phyloP scores from a whole-genome alignment of 176 grass and related monocot species.

The Bothriochloa decipiens region DNA sequence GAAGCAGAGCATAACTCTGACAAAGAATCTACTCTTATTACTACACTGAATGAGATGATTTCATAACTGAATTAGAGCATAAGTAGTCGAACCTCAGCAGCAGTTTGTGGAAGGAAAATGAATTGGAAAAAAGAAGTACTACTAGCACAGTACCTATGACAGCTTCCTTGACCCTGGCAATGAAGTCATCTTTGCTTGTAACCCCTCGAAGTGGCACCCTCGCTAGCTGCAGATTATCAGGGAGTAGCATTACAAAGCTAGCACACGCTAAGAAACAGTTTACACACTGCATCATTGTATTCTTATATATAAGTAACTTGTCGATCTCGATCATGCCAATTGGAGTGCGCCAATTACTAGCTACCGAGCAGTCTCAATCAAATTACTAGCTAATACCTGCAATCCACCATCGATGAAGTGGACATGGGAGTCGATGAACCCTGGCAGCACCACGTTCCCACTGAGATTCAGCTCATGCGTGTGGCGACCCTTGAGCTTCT shows the following conservation, averaged over 20 bases:
- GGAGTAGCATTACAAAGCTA: conserved; percentile 18
- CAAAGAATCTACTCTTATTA: not conserved
- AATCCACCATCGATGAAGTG: conserved; percentile 79
- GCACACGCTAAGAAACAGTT: not conserved
- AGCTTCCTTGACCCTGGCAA: conserved; percentile 61
- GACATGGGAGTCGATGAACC: conserved; percentile 94
- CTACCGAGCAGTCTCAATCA: not conserved
- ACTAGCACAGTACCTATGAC: conserved; percentile 49
- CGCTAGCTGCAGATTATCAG: conserved; percentile 46
- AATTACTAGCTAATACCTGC: conserved; percentile 32
- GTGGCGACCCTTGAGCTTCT: conserved; percentile 59
- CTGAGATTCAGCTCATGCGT: conserved; percentile 66
- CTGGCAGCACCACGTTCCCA: conserved; percentile 80
- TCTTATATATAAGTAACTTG: not conserved
- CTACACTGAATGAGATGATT: not conserved
- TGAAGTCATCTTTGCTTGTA: conserved; percentile 71
- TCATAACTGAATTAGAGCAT: not conserved
- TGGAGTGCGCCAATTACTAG: not conserved
- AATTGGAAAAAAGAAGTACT: not conserved
- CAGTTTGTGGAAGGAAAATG: not conserved
- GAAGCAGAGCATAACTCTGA: not conserved
- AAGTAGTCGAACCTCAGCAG: not conserved
- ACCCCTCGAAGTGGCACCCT: conserved; percentile 63
- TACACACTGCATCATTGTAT: not conserved
- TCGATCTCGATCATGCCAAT: not conserved